These are phyloP conservation scores for Ceratocystiopsis minuta DNA, from an alignment of 2,329 filamentous ascomycete species.

Conservation along the genomic window DNA sequence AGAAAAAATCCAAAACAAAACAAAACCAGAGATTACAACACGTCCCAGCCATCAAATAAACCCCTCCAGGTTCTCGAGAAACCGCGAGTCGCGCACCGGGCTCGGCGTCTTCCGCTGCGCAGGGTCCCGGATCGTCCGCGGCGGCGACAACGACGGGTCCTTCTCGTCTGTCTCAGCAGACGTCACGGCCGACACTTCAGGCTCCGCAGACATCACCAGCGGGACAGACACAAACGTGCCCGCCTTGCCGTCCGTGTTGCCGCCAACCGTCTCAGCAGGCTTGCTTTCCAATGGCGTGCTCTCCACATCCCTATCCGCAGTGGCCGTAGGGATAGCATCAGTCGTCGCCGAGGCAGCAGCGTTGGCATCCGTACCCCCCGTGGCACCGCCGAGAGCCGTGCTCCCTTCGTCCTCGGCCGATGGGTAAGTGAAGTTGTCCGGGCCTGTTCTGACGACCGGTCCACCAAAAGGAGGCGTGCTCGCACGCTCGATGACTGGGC, in stretches of 20 bases:
- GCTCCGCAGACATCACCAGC: neutral
- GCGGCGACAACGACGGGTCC: conserved; percentile 11
- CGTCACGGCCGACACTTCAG: neutral
- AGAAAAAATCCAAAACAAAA: neutral
- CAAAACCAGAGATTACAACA: neutral
- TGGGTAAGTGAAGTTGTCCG: too few species aligned
- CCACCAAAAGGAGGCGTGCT: too few species aligned
- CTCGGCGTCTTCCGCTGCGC: conserved; percentile 17
- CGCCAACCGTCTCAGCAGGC: neutral
- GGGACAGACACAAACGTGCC: conserved; percentile 1
- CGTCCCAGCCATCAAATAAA: neutral
- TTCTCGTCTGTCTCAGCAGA: conserved; percentile 9
- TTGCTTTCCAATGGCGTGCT: conserved; percentile 1
- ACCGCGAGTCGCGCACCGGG: conserved; percentile 29
- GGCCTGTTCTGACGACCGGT: too few species aligned
- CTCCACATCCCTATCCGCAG: neutral
- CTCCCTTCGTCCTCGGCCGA: too few species aligned
- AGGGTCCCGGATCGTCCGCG: conserved; percentile 11
- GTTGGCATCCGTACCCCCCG: too few species aligned
- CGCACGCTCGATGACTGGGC: too few species aligned
- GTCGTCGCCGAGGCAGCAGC: too few species aligned
- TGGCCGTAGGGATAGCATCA: too few species aligned
- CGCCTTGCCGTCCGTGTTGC: neutral
- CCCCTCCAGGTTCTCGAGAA: conserved; percentile 28
- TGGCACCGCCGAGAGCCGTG: too few species aligned